A percentile compares a stretch with the other conserved stretches of the same genome.
phyloP scores from a whole-genome alignment of 768 basidiomycete genomes.

The Mycena galopus region DNA sequence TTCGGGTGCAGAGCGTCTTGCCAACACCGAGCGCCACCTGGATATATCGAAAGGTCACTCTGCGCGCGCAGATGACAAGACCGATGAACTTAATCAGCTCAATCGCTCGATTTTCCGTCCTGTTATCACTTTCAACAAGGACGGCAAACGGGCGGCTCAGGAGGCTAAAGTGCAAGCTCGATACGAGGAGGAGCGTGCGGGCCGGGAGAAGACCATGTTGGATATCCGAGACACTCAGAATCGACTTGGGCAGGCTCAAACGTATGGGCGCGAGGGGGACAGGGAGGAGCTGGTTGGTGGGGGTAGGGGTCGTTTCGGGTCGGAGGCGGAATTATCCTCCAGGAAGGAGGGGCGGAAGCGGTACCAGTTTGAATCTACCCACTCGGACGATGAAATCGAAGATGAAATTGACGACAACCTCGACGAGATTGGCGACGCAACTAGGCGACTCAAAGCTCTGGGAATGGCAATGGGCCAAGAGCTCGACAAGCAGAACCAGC shows the following conservation, averaged over 20 bases:
- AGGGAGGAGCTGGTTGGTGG: constrained; percentile 55
- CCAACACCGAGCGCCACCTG: constrained; percentile 94
- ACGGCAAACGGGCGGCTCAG: constrained; percentile 87
- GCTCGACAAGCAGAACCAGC: constrained; percentile 86
- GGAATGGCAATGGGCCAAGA: constrained; percentile 90
- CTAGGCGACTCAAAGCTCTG: constrained; percentile 83
- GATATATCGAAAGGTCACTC: constrained; percentile 93
- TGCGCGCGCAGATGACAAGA: constrained; percentile 90
- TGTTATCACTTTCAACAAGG: constrained; percentile 93
- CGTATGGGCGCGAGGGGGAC: constrained; percentile 67
- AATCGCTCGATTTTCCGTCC: constrained; percentile 96
- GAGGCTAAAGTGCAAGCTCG: constrained; percentile 87
- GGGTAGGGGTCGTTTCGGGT: constrained; percentile 57
- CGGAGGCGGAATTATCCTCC: constrained; percentile 63
- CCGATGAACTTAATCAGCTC: constrained; percentile 92
- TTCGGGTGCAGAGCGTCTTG: constrained; percentile 75
- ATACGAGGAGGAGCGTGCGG: constrained; percentile 87
- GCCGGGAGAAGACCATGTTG: constrained; percentile 87
- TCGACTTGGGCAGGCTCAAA: constrained; percentile 81
- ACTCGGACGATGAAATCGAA: constrained; percentile 93
- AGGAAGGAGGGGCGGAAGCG: constrained; percentile 81
- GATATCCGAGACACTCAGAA: constrained; percentile 91
- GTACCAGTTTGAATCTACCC: constrained; percentile 93
- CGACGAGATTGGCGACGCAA: constrained; percentile 84
- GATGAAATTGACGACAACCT: constrained; percentile 95